Evolutionary conservation across 768 basidiomycete genomes (phyloP).

Genomic region (Mycena metata): DNA sequence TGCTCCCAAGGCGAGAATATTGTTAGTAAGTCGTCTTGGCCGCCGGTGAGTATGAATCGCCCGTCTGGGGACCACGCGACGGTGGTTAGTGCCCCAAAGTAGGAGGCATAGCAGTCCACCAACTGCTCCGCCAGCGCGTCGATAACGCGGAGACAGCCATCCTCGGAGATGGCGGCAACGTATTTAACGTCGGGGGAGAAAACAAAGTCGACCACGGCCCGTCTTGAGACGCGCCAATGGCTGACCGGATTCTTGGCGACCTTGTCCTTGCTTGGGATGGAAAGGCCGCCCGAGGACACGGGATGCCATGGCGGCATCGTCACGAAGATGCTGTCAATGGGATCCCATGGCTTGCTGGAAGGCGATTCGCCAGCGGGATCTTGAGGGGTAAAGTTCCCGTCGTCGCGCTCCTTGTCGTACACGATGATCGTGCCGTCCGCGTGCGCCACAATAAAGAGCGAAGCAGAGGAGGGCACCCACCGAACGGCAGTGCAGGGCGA

Average conservation of each 20-base stretch:
- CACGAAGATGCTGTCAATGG: slow-evolving; percentile 79
- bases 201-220: slow-evolving; percentile 88
- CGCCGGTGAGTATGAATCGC: slow-evolving; percentile 95
- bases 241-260: slow-evolving; percentile 88
- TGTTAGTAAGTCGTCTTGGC: slow-evolving; percentile 96
- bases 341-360: slow-evolving; percentile 76
- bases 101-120: slow-evolving; percentile 94
- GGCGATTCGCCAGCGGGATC: slow-evolving; percentile 59
- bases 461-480: slow-evolving; percentile 87
- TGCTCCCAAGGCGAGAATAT: slow-evolving; percentile 97
- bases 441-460: slow-evolving; percentile 88
- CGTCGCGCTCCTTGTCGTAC: slow-evolving; percentile 93
- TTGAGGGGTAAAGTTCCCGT: slow-evolving; percentile 78
- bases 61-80: slow-evolving; percentile 97
- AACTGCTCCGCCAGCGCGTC: slow-evolving; percentile 94
- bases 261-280: slow-evolving; percentile 70
- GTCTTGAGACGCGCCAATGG: slow-evolving; percentile 86
- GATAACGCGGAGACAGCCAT: slow-evolving; percentile 91
- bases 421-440: slow-evolving; percentile 91
- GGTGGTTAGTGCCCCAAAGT: slow-evolving; percentile 92
- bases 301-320: slow-evolving; percentile 92
- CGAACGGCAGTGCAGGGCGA: slow-evolving; percentile 91
- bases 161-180: slow-evolving; percentile 92
- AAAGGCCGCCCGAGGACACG: slow-evolving; percentile 57
- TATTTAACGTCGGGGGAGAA: slow-evolving; percentile 95